These are phyloP conservation scores for Sporisorium exsertum DNA, from an alignment of 1,284 basidiomycete genomes.

Conservation along the genomic window DNA sequence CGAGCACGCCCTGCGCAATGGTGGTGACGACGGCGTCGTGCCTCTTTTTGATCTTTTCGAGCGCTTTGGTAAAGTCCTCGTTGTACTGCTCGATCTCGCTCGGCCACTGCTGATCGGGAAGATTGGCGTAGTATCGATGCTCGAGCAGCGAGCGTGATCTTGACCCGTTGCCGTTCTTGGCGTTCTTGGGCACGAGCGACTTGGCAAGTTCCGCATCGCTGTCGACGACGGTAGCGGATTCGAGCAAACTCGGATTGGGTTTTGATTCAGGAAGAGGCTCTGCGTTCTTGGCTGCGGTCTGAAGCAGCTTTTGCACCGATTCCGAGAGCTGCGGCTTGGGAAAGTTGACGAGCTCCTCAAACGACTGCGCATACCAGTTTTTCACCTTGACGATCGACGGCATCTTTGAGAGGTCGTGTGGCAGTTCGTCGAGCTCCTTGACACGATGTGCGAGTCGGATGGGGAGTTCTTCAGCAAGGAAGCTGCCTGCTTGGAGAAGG, in stretches of 20 bases:
- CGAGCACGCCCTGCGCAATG: slow-evolving; percentile 80
- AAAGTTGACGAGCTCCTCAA: slow-evolving; percentile 74
- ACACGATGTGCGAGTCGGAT: slow-evolving; percentile 95
- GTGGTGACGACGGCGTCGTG: slow-evolving; percentile 99
- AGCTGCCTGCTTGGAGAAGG: slow-evolving; percentile 66
- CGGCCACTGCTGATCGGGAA: slow-evolving; percentile 80
- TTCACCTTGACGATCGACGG: slow-evolving; percentile 93
- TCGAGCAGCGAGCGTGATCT: slow-evolving; percentile 48
- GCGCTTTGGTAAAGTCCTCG: slow-evolving; percentile 84
- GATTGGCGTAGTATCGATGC: slow-evolving; percentile 81
- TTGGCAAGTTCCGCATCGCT: slow-evolving; percentile 33
- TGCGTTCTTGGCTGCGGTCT: slow-evolving; percentile 39
- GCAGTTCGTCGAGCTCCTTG: slow-evolving; percentile 94
- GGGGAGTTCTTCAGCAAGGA: slow-evolving; percentile 80
- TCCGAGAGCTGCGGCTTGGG: slow-evolving; percentile 63
- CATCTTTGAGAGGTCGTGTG: slow-evolving; percentile 91
- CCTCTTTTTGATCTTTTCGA: slow-evolving; percentile 90
- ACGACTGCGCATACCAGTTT: slow-evolving; percentile 98
- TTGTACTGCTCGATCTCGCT: slow-evolving; percentile 96
- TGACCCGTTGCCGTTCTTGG: slow-evolving; percentile 41
- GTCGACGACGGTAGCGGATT: slow-evolving; percentile 52
- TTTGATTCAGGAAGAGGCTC: slow-evolving; percentile 59
- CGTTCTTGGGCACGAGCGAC: slow-evolving; percentile 35
- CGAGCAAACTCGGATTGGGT: slow-evolving; percentile 64
- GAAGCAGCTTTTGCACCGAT: slow-evolving; percentile 60